phyloP scores from a whole-genome alignment of 192 early-diverging fungal species.

The Pecoramyces ruminantium region DNA sequence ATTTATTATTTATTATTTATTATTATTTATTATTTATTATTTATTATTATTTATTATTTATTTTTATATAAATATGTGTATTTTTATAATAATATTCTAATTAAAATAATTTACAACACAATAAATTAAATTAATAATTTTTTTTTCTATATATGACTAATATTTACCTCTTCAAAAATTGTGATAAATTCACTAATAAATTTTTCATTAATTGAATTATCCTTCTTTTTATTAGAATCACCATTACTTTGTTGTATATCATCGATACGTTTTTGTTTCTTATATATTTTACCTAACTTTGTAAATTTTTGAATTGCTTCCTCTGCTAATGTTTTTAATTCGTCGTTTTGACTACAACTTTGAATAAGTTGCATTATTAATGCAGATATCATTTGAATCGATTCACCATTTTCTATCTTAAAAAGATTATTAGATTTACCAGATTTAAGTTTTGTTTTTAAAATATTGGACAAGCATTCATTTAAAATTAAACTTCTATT shows the following conservation, averaged over 20 bases:
- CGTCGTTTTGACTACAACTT: slow-evolving; percentile 13
- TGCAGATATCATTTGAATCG: slow-evolving; percentile 52
- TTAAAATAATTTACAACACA: too few species aligned
- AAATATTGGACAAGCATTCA: not conserved
- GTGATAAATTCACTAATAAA: not conserved
- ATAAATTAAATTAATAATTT: too few species aligned
- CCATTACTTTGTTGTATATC: not conserved
- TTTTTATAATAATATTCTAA: too few species aligned
- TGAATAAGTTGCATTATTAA: slow-evolving; percentile 58
- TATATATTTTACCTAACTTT: not conserved
- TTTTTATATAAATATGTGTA: too few species aligned
- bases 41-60: too few species aligned
- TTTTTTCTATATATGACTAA: not conserved
- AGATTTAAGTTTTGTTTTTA: not conserved
- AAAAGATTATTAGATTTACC: slow-evolving; percentile 1
- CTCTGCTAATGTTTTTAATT: not conserved
- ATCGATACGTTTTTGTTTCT: not conserved
- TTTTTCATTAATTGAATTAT: not conserved
- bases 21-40: too few species aligned
- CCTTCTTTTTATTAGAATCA: not conserved
- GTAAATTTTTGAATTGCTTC: not conserved
- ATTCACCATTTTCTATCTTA: slow-evolving; percentile 32
- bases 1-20: too few species aligned
- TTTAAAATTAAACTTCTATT: not conserved
- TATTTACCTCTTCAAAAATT: not conserved